These are phyloP conservation scores for Canavalia gladiata DNA, from an alignment of 306 rosid species.

Conservation along the genomic window DNA sequence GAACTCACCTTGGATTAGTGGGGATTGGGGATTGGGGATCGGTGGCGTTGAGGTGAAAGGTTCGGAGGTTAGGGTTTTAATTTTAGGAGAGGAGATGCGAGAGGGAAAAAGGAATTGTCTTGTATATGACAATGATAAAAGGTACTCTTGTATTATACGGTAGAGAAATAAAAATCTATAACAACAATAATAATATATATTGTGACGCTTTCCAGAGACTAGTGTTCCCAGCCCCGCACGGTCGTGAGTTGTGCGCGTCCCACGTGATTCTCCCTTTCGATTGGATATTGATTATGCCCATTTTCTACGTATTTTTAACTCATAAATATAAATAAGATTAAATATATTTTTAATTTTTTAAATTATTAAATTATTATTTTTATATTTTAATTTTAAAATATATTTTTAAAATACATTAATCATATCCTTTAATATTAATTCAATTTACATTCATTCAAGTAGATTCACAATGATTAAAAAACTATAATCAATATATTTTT, in stretches of 20 bases:
- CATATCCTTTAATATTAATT: too few species aligned
- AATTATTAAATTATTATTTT: too few species aligned
- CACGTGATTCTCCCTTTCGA: slow-evolving; percentile 10
- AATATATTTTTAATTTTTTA: too few species aligned
- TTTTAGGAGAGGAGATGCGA: neutral
- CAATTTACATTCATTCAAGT: too few species aligned
- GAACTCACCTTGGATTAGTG: slow-evolving; percentile 51
- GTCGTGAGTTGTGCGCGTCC: neutral
- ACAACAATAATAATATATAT: neutral
- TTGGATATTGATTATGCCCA: neutral
- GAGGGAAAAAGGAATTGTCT: neutral
- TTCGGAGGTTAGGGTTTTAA: slow-evolving; percentile 49
- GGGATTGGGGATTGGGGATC: slow-evolving; percentile 35
- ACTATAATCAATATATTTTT: too few species aligned
- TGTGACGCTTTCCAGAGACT: neutral
- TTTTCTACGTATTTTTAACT: too few species aligned
- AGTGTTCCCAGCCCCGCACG: neutral
- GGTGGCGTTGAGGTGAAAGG: slow-evolving; percentile 39
- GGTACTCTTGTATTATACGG: too few species aligned
- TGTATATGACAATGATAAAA: too few species aligned
- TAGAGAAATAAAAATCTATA: neutral
- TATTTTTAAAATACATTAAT: too few species aligned
- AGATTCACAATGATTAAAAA: too few species aligned
- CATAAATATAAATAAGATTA: too few species aligned
- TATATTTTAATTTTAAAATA: too few species aligned